phyloP scores from a whole-genome alignment of 768 basidiomycete genomes.

The Royoungia palumana region DNA sequence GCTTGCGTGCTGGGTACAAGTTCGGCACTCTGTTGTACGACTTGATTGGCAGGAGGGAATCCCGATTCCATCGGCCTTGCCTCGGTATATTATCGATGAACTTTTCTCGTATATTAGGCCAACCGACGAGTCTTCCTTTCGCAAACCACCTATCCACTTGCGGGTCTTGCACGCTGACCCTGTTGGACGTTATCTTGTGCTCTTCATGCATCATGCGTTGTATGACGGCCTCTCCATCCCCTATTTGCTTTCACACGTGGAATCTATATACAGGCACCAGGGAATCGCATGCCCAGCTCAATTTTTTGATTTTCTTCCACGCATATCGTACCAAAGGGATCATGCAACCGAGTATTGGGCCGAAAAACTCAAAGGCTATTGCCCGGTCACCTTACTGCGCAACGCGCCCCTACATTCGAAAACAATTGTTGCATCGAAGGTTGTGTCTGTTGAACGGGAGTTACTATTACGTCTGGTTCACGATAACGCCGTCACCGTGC shows the following conservation, averaged over 20 bases:
- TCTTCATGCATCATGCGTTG: conserved; percentile 47
- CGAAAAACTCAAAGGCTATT: conserved; percentile 23
- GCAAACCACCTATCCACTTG: conserved; percentile 33
- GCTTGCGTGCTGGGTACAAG: conserved; percentile 31
- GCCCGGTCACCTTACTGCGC: conserved; percentile 18
- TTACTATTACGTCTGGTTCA: conserved; percentile 13
- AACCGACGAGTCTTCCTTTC: conserved; percentile 21
- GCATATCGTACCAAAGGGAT: conserved; percentile 37
- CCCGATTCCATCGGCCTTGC: conserved; percentile 1
- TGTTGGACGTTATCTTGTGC: conserved; percentile 24
- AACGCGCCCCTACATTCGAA: conserved; percentile 9
- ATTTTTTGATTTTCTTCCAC: conserved; percentile 38
- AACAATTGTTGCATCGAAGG: conserved; percentile 10
- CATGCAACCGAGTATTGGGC: conserved; percentile 40
- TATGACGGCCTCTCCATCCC: conserved; percentile 45
- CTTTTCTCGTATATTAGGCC: conserved; percentile 14
- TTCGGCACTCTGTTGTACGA: conserved; percentile 21
- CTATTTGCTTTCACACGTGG: conserved; percentile 33
- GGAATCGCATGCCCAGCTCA: conserved; percentile 19
- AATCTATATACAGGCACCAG: conserved; percentile 29
- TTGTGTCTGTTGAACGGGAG: conserved; percentile 10
- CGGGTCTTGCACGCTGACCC: conserved; percentile 11
- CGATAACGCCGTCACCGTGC: conserved; percentile 32
- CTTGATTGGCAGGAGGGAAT: conserved; percentile 25
- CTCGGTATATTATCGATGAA: conserved; percentile 11